Conservation (phyloP, 2,329 filamentous ascomycete species). For the Penicillium decumbens region DNA sequence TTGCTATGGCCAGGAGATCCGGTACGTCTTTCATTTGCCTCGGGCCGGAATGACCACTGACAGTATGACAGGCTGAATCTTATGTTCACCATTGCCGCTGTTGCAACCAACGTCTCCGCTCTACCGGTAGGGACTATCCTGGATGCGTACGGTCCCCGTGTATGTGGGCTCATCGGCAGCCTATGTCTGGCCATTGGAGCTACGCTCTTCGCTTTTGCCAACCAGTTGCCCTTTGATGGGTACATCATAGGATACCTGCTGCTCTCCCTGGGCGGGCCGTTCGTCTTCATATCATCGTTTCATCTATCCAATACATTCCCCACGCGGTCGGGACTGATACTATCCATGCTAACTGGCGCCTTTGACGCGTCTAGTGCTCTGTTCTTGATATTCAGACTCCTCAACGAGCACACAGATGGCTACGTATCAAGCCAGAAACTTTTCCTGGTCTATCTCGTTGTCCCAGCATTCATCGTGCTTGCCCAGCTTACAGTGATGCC, state of each 20-base stretch:
- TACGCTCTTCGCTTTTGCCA: conserved; percentile 65
- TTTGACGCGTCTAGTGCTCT: conserved; percentile 79
- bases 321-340: conserved; percentile 68
- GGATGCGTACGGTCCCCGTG: conserved; percentile 73
- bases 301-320: conserved; percentile 83
- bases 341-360: conserved; percentile 73
- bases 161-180: conserved; percentile 68
- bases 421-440: conserved; percentile 62
- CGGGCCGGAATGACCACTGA: not conserved
- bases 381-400: conserved; percentile 68
- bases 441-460: conserved; percentile 67
- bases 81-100: conserved; percentile 87
- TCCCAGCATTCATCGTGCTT: conserved; percentile 62
- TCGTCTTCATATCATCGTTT: conserved; percentile 77
- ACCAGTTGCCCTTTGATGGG: conserved; percentile 64
- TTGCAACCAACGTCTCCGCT: conserved; percentile 80
- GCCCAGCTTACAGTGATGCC: conserved; percentile 70
- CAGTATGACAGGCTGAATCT: conserved; percentile 60
- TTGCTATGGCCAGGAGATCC: conserved; percentile 55
- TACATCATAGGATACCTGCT: conserved; percentile 70
- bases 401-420: conserved; percentile 58
- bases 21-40: conserved; percentile 30
- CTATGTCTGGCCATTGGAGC: conserved; percentile 66
- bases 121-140: conserved; percentile 80
- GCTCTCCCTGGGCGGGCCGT: conserved; percentile 72